Evolutionary conservation across 306 rosid genomes (phyloP).

Genomic region (Erythrophleum fordii): DNA sequence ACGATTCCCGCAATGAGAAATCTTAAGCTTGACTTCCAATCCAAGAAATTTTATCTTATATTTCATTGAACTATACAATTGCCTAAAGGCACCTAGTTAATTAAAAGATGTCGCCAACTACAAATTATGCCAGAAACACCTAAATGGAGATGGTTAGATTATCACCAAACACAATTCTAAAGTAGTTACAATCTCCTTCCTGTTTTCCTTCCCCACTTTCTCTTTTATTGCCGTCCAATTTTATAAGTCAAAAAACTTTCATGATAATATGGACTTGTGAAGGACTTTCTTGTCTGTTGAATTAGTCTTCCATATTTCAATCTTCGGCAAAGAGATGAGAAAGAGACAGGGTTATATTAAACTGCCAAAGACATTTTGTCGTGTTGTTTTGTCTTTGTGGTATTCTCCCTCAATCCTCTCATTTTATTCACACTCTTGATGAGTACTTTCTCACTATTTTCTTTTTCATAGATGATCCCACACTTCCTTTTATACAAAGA

Average conservation of each 20-base stretch:
- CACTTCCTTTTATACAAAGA: neutral
- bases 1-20: too few species aligned
- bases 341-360: neutral
- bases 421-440: conserved; percentile 10
- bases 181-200: neutral
- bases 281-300: conserved; percentile 21
- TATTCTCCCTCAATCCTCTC: neutral
- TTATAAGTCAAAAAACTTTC: neutral
- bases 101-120: too few species aligned
- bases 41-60: neutral
- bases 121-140: neutral
- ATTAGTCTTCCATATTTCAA: neutral
- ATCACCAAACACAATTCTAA: too few species aligned
- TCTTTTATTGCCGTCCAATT: neutral
- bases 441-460: neutral
- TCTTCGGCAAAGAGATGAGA: neutral
- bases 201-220: neutral
- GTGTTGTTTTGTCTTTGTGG: conserved; percentile 13
- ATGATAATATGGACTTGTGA: neutral
- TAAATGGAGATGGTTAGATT: too few species aligned
- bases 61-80: neutral
- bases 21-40: neutral
- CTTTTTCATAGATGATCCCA: neutral
- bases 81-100: neutral
- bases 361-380: conserved; percentile 17